Base-by-base conservation (phyloP, 352 stramenopile species). In the Pythium myriotylum region DNA sequence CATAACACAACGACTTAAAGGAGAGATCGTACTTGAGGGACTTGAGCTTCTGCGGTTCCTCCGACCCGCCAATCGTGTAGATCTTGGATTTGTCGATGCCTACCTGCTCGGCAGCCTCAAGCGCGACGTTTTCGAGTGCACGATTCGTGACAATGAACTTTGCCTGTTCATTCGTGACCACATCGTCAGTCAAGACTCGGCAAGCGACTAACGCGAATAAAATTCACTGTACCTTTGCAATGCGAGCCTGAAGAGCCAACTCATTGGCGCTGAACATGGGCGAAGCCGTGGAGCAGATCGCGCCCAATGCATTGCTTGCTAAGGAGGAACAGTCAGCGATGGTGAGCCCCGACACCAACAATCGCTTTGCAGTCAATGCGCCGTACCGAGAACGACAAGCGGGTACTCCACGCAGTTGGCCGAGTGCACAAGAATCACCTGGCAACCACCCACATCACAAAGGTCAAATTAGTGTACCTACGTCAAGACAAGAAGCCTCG, bases 341-440 rank as follows among this genome's bases (percentile, higher is more conserved):
- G 5, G 4, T 35, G 8, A 53, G 13, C 26, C 23, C 24, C 2
- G 23, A 2, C 17, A 3, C 10, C 37, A 17, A 16, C 14, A 3
- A 26, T 10, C 5, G 4, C 19, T 10, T 40, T n/a, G 2, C 37
- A 3, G 14, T 2, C 26, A 42, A 24, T 13, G 2, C 17, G 12
- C 24, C 54, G 19, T 68, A 89, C 77, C 77, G 9, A 86, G 72
- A 17, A 85, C 68, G 8, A 74, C 57, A 16, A 74, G 74, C 40
- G 75, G 76, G 57, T 77, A 90, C 54, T 90, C 80, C 27, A 88
- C 46, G 52, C 80, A 90, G 67, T 90, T 90, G 62, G 84, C 76
- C 27, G 76, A 81, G 59, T 90, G 77, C 57, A 87, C 16, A 8
- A 88, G 67, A 19, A 90, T 75, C 10, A 71, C 55, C 77, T 86